Conservation (phyloP, 345 rosid genomes). For the Melastoma malabathricum region DNA sequence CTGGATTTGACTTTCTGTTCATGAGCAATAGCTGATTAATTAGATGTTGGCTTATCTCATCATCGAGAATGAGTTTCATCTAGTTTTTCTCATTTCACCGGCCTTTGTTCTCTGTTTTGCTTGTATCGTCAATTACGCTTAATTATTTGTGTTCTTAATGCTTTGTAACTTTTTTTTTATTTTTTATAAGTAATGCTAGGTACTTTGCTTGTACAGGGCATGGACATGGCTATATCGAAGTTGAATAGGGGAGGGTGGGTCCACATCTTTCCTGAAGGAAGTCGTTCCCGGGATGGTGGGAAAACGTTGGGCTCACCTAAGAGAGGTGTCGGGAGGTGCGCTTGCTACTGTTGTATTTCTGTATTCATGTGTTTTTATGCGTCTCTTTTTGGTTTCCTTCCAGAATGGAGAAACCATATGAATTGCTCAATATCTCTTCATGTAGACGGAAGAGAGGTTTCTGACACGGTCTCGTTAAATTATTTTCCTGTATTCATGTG, state of each 20-base stretch:
- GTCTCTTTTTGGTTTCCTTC: no score
- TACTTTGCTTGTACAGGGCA: constrained; percentile 41
- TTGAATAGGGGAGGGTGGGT: constrained; percentile 92
- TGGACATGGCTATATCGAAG: constrained; percentile 92
- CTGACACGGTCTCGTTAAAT: no score
- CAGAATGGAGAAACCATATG: no score
- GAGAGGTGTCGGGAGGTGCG: constrained; percentile 90
- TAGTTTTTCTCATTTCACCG: no score
- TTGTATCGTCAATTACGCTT: background rate
- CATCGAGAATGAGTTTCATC: no score
- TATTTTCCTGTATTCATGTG: background rate
- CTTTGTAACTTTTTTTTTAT: background rate
- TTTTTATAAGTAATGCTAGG: background rate
- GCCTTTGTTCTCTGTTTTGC: no score
- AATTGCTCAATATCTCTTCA: no score
- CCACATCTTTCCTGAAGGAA: constrained; percentile 96
- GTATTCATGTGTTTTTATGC: no score
- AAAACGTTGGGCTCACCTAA: constrained; percentile 69
- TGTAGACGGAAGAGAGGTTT: no score
- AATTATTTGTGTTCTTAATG: background rate
- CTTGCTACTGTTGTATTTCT: background rate
- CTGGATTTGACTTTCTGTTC: no score
- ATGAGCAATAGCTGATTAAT: no score
- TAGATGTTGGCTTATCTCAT: no score
- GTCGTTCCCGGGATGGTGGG: constrained; percentile 92